Base-by-base conservation (phyloP, 192 early-diverging fungal genomes). In the Entomortierella beljakovae region DNA sequence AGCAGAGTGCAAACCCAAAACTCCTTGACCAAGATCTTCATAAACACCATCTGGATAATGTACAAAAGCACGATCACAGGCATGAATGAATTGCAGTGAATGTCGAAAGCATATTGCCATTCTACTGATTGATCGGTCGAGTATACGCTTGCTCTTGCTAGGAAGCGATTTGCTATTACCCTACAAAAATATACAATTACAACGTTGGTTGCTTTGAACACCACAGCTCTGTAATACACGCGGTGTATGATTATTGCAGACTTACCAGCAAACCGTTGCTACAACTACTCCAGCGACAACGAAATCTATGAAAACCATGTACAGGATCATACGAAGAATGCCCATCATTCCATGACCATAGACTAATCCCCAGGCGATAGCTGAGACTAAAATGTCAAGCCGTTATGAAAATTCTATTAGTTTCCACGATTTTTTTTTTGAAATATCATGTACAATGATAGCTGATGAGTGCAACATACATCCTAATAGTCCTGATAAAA, bases 21-120 rank as follows among this genome's bases (percentile, higher is more conserved):
- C 8, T 90, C 88, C 82, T 88, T 84, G 68, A 88, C 84, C 53
- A 99, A 82, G 49, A 98, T 71, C 40, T 93, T 90, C 58, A 98
- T 87, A 64, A 99, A 94, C 74, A 97, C 95, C 61, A 99, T 94
- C 82, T 98, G 96, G 71, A 96, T 80, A 16, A 97, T 91, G 60
- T 99, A 98, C 18, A 96, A 87, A 16, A 95, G 76, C 51, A 93
- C 84, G 63, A 94, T 98, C 59, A 95, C 87, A 23, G 93, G 92
- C 70, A 97, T 95, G 73, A 98, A 99, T 26, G 96, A 83, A 79
- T 99, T 99, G 85, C 96, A 98, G 67, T 99, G 97, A 15, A 99
- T 94, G 81, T 99, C 97, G 69, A 98, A 96, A 46, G 92, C 93
- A 73, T 98, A 99, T 46, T 92, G 90, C 96, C 96, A 99, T 83